Percentiles rank a stretch among this genome's conserved stretches.
Evolutionary conservation across 2,329 filamentous ascomycete genomes (phyloP).

Genomic region (Berkeleyomyces rouxiae): DNA sequence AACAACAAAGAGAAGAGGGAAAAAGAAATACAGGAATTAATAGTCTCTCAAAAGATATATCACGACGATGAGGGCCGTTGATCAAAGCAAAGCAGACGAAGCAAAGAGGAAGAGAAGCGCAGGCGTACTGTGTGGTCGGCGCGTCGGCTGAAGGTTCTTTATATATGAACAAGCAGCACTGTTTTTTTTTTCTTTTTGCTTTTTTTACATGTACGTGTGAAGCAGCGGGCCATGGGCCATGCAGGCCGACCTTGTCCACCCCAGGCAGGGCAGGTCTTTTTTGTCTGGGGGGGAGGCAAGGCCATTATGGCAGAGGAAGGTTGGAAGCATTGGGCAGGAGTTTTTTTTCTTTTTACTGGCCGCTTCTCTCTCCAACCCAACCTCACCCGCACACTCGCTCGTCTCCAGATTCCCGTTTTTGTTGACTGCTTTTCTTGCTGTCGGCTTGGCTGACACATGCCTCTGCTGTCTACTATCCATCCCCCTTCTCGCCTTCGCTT

Average conservation of each 20-base stretch:
- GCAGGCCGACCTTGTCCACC: too few relatives aligned
- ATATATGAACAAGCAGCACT: neutral
- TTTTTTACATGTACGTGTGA: neutral
- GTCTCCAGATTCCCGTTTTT: neutral
- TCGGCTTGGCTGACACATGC: neutral
- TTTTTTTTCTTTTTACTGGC: neutral
- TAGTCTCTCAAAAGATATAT: neutral
- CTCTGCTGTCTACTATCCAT: neutral
- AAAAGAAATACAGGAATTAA: neutral
- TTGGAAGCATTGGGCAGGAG: neutral
- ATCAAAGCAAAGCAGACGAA: neutral
- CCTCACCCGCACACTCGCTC: neutral
- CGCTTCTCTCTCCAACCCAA: neutral
- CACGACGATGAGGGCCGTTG: neutral
- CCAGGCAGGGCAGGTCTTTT: neutral
- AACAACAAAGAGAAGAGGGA: neutral
- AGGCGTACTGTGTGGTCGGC: neutral
- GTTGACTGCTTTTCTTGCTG: neutral
- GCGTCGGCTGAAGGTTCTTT: neutral
- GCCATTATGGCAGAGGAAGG: neutral
- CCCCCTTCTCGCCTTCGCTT: neutral
- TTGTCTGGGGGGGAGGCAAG: neutral
- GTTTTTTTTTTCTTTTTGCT: neutral
- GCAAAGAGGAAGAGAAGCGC: neutral
- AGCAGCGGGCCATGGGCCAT: neutral